Evolutionary conservation across 140 eudicot genomes (phyloP), one percentile per base, ranked within the genome.

Genomic region (Anethum foeniculum): DNA sequence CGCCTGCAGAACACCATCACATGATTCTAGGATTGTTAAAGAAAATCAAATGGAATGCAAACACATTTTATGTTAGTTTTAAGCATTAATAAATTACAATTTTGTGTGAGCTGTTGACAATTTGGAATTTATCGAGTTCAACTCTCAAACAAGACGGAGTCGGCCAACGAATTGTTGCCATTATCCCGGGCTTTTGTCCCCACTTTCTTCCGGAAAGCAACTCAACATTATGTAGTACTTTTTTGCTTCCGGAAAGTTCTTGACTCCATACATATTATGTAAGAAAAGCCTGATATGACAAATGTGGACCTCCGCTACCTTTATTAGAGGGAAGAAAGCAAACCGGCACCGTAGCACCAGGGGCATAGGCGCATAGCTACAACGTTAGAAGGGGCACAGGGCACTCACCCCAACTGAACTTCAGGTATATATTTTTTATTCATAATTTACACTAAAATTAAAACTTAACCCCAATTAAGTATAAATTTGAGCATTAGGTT

Each of bases 1-100:
- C 44, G 99, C 99, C 98, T 94, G 91, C 93, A 90, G 9, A 83
- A 79, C 43, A 80, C 44, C 27, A 65, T 12, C 39, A 30, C 54
- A 75, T 46, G 79, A 65, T 54, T 46, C 56, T 41, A 79, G 58
- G 36, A 77, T 79, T 79, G 83, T 94, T 89, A 44, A 92, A 15
- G 15, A 36, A 83, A 77, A 68, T 49, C 18, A 25, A 25, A 68
- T 27, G 34, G 16, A 41, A 44, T 27, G 25, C 67, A 84, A 67
- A 84, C 8, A 21, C 12, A 52, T 56, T 56, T 7, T 60, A n/a
- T 60, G 68, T 79, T 46, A 54, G 75, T 80, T 80, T 72, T 76
- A 30, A 43, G 32, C 27, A 38, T 5, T 28, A 30, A 23, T 10
- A 15, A 72, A 12, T 21, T 39, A 39, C 13, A 67, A 32, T 12